Percentiles rank a stretch among this genome's conserved stretches.
Conservation (phyloP, 441 rosid species). For the Corymbia citriodora region DNA sequence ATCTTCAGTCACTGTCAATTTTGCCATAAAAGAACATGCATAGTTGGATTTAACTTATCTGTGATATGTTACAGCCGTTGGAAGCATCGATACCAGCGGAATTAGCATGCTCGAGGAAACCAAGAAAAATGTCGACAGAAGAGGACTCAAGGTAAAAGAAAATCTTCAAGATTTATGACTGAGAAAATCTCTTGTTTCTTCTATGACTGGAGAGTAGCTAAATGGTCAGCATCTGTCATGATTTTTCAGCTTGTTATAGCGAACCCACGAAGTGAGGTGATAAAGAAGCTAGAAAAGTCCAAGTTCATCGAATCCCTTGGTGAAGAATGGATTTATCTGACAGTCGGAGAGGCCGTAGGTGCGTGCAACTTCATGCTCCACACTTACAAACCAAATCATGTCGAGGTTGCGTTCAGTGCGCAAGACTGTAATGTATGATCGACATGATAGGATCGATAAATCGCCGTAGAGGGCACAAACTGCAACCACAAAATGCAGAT, state of each 20-base stretch:
- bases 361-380: conserved; percentile 41
- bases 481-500: not conserved
- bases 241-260: conserved; percentile 26
- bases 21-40: not conserved
- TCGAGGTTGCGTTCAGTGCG: conserved; percentile 3
- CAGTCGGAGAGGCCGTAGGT: conserved; percentile 36
- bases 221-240: not conserved
- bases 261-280: conserved; percentile 39
- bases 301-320: conserved; percentile 32
- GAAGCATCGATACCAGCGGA: conserved; percentile 57
- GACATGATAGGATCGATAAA: not conserved
- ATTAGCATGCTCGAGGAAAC: conserved; percentile 52
- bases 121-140: conserved; percentile 27
- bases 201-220: not conserved
- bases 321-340: conserved; percentile 39
- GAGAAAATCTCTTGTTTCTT: not conserved
- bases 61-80: conserved; percentile 27
- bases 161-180: not conserved
- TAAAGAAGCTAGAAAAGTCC: conserved; percentile 41
- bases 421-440: conserved; percentile 29
- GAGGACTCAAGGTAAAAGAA: conserved; percentile 37
- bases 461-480: not conserved
- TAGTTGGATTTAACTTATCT: not conserved
- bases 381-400: conserved; percentile 18
- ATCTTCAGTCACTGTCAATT: not conserved